These are phyloP conservation scores for Eimeria necatrix DNA, from an alignment of 169 alveolate species.

Conservation along the genomic window DNA sequence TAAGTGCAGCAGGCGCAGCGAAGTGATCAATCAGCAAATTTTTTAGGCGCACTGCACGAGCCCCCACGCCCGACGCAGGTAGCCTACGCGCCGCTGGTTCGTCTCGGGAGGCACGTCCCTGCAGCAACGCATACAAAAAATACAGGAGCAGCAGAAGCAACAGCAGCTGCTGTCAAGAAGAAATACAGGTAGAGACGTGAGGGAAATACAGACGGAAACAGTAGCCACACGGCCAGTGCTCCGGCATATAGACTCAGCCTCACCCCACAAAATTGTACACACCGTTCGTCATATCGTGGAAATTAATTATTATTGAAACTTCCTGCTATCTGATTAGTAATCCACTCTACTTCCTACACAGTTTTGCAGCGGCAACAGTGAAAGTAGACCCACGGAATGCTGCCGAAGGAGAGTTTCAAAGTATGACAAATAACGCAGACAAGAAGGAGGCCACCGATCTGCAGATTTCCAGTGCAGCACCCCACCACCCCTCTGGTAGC, in stretches of 20 bases:
- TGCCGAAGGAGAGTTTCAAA: constrained; percentile 64
- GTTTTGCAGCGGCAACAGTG: background rate
- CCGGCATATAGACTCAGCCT: background rate
- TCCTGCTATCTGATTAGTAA: too few species aligned
- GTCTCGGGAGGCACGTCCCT: background rate
- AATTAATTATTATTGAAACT: too few species aligned
- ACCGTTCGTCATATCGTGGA: too few species aligned
- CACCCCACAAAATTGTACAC: background rate
- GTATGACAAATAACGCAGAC: constrained; percentile 71
- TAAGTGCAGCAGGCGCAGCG: constrained; percentile 73
- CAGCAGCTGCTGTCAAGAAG: background rate
- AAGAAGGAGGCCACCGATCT: constrained; percentile 71
- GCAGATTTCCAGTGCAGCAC: constrained; percentile 73
- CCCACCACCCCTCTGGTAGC: constrained; percentile 63
- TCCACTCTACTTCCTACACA: too few species aligned
- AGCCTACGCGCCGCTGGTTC: background rate
- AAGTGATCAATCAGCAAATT: constrained; percentile 67
- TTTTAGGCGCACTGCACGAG: constrained; percentile 61
- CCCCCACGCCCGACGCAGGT: constrained; percentile 28
- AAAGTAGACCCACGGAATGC: constrained; percentile 1
- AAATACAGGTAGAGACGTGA: background rate
- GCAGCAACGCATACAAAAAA: constrained; percentile 18
- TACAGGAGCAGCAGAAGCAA: constrained; percentile 21
- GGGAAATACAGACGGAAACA: background rate
- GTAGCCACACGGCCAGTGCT: background rate